Conservation (phyloP, 2,329 filamentous ascomycete genomes). For the Epichloe aotearoae region DNA sequence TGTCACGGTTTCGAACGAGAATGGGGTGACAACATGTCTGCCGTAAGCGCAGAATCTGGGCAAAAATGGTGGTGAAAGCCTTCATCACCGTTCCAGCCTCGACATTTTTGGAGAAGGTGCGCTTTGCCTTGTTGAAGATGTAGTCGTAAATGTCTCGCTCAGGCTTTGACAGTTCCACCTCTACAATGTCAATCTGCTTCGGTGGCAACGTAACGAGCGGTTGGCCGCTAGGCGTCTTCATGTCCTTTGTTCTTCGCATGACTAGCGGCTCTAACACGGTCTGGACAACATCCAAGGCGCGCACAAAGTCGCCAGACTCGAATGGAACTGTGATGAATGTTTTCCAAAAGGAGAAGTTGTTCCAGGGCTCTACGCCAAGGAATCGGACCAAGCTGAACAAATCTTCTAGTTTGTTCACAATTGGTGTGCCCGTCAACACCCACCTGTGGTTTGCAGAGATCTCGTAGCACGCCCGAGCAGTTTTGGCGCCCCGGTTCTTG, state of each 20-base stretch:
- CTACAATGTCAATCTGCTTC: constrained; percentile 71
- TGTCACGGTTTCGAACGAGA: constrained; percentile 69
- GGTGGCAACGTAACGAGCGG: constrained; percentile 68
- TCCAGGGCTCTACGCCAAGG: constrained; percentile 91
- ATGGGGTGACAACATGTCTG: constrained; percentile 92
- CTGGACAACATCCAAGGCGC: constrained; percentile 90
- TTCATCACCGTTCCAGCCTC: constrained; percentile 90
- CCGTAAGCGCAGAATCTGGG: constrained; percentile 82
- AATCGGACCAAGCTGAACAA: constrained; percentile 89
- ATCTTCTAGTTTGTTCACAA: constrained; percentile 91
- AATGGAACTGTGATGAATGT: constrained; percentile 98
- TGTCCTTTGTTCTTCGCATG: constrained; percentile 87
- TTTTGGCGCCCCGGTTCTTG: constrained; percentile 83
- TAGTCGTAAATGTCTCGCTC: constrained; percentile 89
- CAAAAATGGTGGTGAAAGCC: constrained; percentile 93
- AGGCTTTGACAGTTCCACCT: constrained; percentile 70
- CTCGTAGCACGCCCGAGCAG: constrained; percentile 88
- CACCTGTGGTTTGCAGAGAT: constrained; percentile 76
- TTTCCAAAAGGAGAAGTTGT: constrained; percentile 98
- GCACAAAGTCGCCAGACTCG: constrained; percentile 86
- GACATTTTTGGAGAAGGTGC: constrained; percentile 72
- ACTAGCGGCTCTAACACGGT: constrained; percentile 95
- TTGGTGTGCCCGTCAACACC: constrained; percentile 89
- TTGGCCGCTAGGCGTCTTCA: constrained; percentile 80
- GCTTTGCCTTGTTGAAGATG: constrained; percentile 71